A percentile compares a stretch with the other conserved stretches of the same genome.
These are phyloP conservation scores for Linnemannia elongata DNA, from an alignment of 192 early-diverging fungal genomes.

Conservation along the genomic window DNA sequence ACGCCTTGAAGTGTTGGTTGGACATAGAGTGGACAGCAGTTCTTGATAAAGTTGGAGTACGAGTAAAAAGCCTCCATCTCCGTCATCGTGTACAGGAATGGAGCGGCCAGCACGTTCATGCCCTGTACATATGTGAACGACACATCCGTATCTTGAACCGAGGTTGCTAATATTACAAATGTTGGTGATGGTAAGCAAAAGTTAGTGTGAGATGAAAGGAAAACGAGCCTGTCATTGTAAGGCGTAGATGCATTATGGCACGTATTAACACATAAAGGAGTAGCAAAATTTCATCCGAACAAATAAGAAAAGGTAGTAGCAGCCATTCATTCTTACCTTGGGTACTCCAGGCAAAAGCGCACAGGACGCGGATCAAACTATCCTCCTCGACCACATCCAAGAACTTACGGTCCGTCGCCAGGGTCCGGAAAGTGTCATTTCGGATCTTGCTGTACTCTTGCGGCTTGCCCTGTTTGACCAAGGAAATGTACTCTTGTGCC, in stretches of 20 bases:
- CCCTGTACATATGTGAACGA: conserved; percentile 91
- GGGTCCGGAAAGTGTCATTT: conserved; percentile 91
- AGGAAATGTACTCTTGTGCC: conserved; percentile 77
- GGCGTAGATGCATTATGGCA: background rate
- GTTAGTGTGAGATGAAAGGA: background rate
- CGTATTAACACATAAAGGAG: background rate
- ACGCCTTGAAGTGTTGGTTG: conserved; percentile 91
- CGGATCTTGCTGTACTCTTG: conserved; percentile 83
- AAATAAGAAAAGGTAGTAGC: background rate
- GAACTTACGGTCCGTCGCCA: conserved; percentile 85
- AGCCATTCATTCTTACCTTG: conserved; percentile 66
- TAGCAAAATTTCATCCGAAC: background rate
- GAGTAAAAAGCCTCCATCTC: conserved; percentile 93
- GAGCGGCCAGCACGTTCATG: conserved; percentile 94
- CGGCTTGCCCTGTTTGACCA: conserved; percentile 81
- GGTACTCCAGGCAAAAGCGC: conserved; percentile 88
- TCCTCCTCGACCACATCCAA: conserved; percentile 77
- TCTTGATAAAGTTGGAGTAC: conserved; percentile 89
- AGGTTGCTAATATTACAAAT: conserved; percentile 20
- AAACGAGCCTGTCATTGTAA: background rate
- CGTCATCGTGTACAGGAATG: conserved; percentile 92
- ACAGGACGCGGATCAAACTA: conserved; percentile 83
- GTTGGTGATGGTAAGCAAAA: background rate
- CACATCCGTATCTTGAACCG: conserved; percentile 54
- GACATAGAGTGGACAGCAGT: conserved; percentile 93